These are phyloP conservation scores for Taphrina flavorubra DNA, from an alignment of 1,139 yeast genomes.

Conservation along the genomic window DNA sequence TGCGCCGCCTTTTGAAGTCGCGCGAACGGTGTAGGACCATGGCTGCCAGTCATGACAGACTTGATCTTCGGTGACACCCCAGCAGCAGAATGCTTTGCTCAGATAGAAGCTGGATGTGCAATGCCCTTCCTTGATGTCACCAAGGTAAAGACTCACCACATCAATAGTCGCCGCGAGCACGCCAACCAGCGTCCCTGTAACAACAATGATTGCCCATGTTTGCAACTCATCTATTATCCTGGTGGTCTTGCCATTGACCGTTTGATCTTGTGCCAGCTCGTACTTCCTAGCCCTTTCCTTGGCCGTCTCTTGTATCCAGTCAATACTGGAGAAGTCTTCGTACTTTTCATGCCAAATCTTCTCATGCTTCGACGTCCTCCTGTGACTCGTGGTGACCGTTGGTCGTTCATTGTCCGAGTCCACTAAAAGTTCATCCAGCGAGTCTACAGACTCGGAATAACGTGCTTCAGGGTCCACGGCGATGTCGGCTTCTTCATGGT, in stretches of 20 bases:
- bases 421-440: slow-evolving; percentile 19
- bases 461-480: neutral
- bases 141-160: slow-evolving; percentile 18
- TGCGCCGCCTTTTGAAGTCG: slow-evolving; percentile 4
- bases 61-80: slow-evolving; percentile 20
- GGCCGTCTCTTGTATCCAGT: slow-evolving; percentile 27
- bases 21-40: slow-evolving; percentile 15
- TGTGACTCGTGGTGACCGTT: neutral
- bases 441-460: slow-evolving; percentile 12
- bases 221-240: slow-evolving; percentile 17
- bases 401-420: slow-evolving; percentile 3
- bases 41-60: slow-evolving; percentile 22
- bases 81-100: slow-evolving; percentile 30
- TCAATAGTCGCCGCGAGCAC: slow-evolving; percentile 21
- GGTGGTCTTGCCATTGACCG: slow-evolving; percentile 25
- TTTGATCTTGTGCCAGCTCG: slow-evolving; percentile 19
- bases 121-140: slow-evolving; percentile 29
- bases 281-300: slow-evolving; percentile 9
- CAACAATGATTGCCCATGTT: slow-evolving; percentile 25
- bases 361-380: neutral
- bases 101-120: slow-evolving; percentile 17
- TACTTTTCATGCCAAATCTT: slow-evolving; percentile 13
- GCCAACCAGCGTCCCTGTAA: slow-evolving; percentile 20
- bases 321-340: slow-evolving; percentile 22
- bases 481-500: slow-evolving; percentile 17